Conservation (phyloP, 257 asterid species). For the Primulina huaijiensis region DNA sequence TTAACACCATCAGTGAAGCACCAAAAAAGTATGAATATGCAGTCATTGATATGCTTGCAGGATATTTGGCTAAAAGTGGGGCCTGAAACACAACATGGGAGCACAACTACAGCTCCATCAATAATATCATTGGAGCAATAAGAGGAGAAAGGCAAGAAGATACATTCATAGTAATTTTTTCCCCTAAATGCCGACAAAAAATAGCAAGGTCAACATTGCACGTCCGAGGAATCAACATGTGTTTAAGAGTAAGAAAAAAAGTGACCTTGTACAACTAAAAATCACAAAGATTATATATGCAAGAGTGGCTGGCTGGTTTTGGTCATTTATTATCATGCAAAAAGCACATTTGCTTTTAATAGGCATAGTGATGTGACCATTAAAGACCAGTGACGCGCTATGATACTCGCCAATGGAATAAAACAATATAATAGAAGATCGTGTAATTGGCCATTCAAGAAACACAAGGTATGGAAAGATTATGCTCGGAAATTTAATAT, state of each 20-base stretch:
- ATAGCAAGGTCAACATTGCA: neutral
- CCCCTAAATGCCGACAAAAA: neutral
- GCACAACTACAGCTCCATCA: conserved; percentile 23
- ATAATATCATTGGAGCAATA: conserved; percentile 13
- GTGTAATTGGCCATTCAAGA: neutral
- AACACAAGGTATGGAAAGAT: neutral
- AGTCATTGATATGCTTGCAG: conserved; percentile 86
- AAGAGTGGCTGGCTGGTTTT: neutral
- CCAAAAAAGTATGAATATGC: conserved; percentile 88
- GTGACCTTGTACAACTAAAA: neutral
- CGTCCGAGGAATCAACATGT: neutral
- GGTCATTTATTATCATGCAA: neutral
- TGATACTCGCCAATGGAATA: neutral
- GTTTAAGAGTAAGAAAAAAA: too few relatives aligned
- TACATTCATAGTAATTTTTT: too few relatives aligned
- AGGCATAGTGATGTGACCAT: too few relatives aligned
- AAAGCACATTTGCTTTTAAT: neutral
- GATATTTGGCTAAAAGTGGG: conserved; percentile 77
- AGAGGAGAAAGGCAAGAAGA: neutral
- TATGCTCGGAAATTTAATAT: neutral
- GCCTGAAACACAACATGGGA: conserved; percentile 51
- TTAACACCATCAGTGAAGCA: conserved; percentile 55
- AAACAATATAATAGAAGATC: neutral
- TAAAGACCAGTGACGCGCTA: neutral
- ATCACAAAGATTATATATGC: neutral